These are phyloP conservation scores for Monosporascus sp. DNA, from an alignment of 2,329 filamentous ascomycete genomes.

Conservation along the genomic window DNA sequence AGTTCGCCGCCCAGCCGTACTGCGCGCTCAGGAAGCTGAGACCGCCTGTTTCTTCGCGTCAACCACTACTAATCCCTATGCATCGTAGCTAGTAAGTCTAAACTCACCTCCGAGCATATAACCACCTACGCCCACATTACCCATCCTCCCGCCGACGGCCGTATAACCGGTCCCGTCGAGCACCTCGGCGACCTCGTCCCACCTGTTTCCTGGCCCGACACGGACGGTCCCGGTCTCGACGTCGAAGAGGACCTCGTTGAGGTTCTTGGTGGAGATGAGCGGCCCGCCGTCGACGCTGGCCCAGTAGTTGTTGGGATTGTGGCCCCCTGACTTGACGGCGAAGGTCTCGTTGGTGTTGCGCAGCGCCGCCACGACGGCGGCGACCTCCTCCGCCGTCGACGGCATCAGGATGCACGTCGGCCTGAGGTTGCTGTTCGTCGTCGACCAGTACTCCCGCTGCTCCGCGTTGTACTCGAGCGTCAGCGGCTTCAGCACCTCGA, in stretches of 20 bases:
- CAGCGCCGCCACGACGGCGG: slow-evolving; percentile 45
- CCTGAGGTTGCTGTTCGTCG: slow-evolving; percentile 34
- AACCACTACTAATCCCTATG: slow-evolving; percentile 38
- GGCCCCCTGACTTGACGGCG: slow-evolving; percentile 51
- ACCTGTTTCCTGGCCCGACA: slow-evolving; percentile 41
- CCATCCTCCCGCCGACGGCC: slow-evolving; percentile 38
- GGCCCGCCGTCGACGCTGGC: slow-evolving; percentile 44
- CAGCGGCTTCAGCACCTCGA: slow-evolving; percentile 26
- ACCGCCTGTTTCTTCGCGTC: slow-evolving; percentile 36
- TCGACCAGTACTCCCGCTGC: slow-evolving; percentile 41
- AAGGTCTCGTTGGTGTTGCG: slow-evolving; percentile 42
- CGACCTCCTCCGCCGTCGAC: slow-evolving; percentile 43
- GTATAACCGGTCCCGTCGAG: slow-evolving; percentile 37
- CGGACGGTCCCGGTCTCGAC: slow-evolving; percentile 30
- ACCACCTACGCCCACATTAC: slow-evolving; percentile 43
- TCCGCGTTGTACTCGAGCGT: slow-evolving; percentile 30
- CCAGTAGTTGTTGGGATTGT: slow-evolving; percentile 49
- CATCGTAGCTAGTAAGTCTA: slow-evolving; percentile 39
- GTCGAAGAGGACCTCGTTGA: slow-evolving; percentile 35
- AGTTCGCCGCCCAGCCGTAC: slow-evolving; percentile 46
- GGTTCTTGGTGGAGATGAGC: slow-evolving; percentile 41
- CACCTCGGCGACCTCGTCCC: slow-evolving; percentile 33
- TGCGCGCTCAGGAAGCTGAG: slow-evolving; percentile 46
- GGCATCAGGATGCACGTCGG: slow-evolving; percentile 44
- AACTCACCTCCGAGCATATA: slow-evolving; percentile 48